Percentiles rank a stretch among this genome's conserved stretches.
These are phyloP conservation scores for Zygosaccharomyces gambellarensis DNA, from an alignment of 805 yeast species.

Conservation along the genomic window DNA sequence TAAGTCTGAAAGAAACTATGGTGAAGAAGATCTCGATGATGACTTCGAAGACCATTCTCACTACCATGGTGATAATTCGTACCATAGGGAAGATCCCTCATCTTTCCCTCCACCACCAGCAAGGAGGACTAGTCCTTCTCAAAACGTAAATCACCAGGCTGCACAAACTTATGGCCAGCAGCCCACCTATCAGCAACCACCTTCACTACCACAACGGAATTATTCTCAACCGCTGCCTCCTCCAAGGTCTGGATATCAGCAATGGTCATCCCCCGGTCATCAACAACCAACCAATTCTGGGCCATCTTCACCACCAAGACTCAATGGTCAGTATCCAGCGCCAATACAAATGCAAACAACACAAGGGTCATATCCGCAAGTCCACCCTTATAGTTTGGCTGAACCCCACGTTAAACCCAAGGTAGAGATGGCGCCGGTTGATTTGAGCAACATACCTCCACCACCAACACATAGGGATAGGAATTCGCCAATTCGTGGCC, in stretches of 20 bases:
- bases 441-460: slow-evolving; percentile 22
- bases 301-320: slow-evolving; percentile 4
- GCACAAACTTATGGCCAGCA: slow-evolving; percentile 3
- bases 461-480: slow-evolving; percentile 32
- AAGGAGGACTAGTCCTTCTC: neutral
- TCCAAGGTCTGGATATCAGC: neutral
- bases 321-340: slow-evolving; percentile 1
- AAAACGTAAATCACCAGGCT: slow-evolving; percentile 1
- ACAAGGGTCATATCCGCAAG: slow-evolving; percentile 1
- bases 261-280: neutral
- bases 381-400: slow-evolving; percentile 4
- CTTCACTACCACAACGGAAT: no score
- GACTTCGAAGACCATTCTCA: slow-evolving; percentile 18
- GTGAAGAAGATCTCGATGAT: slow-evolving; percentile 6
- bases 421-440: slow-evolving; percentile 13
- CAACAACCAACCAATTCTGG: slow-evolving; percentile 8
- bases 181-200: slow-evolving; percentile 2
- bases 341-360: slow-evolving; percentile 4
- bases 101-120: slow-evolving; percentile 38
- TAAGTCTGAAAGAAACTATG: slow-evolving; percentile 8
- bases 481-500: slow-evolving; percentile 4
- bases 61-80: slow-evolving; percentile 1
- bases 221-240: neutral
- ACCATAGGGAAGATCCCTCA: slow-evolving; percentile 7
- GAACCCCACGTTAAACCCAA: slow-evolving; percentile 1